Percentiles rank a stretch among this genome's conserved stretches.
phyloP scores from a whole-genome alignment of 768 basidiomycete species.

The Mycena haematopus region DNA sequence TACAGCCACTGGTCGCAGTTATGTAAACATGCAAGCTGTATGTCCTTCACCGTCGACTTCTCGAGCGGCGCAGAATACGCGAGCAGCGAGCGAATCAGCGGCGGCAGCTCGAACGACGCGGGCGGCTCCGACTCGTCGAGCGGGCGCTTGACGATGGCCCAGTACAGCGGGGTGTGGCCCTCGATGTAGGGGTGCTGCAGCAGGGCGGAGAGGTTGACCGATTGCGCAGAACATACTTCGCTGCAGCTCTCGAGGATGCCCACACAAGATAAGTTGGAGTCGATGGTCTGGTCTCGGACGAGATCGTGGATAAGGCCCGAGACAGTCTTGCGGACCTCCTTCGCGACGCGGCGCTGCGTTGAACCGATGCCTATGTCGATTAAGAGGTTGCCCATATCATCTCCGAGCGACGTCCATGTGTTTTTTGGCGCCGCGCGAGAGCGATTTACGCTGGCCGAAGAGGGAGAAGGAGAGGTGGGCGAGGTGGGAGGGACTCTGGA shows the following conservation, averaged over 20 bases:
- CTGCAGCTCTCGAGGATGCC: conserved; percentile 53
- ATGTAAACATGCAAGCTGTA: conserved; percentile 54
- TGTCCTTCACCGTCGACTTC: conserved; percentile 47
- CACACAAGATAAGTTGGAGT: conserved; percentile 23
- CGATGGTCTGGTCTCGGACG: conserved; percentile 33
- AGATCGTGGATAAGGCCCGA: conserved; percentile 48
- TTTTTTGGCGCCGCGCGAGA: conserved; percentile 17
- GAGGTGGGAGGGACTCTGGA: not conserved
- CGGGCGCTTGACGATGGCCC: conserved; percentile 56
- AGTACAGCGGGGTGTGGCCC: conserved; percentile 56
- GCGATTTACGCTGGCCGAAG: conserved; percentile 2
- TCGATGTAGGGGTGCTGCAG: conserved; percentile 56
- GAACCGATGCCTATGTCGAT: conserved; percentile 13
- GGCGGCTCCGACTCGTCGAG: conserved; percentile 13
- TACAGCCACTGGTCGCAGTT: conserved; percentile 47
- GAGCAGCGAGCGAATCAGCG: conserved; percentile 47
- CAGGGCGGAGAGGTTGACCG: conserved; percentile 46
- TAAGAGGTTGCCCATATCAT: conserved; percentile 18
- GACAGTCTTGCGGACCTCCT: conserved; percentile 40
- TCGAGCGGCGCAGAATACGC: conserved; percentile 32
- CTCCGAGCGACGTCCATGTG: conserved; percentile 16
- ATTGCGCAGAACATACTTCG: conserved; percentile 47
- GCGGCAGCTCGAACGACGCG: conserved; percentile 20
- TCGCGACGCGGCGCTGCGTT: conserved; percentile 37
- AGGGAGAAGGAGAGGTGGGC: conserved; percentile 4